These are phyloP conservation scores for Aspergillus mulundensis DNA, from an alignment of 495 filamentous ascomycete genomes.

Conservation along the genomic window DNA sequence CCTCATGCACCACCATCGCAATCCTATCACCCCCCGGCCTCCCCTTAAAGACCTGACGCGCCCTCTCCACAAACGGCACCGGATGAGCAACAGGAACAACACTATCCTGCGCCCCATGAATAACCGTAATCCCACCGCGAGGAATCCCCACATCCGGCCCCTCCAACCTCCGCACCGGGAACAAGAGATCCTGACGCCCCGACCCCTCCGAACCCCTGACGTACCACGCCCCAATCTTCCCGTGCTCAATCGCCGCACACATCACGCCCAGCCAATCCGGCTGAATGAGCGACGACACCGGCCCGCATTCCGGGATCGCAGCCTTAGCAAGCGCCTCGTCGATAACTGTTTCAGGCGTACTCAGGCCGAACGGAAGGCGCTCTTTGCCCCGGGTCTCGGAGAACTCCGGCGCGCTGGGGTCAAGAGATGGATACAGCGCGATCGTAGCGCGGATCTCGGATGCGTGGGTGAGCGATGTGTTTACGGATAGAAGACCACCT, in stretches of 20 bases:
- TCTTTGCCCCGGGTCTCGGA: neutral
- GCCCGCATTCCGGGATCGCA: too few species aligned
- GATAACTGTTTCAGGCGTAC: neutral
- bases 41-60: neutral
- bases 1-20: neutral
- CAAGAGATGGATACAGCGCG: neutral
- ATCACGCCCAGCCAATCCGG: too few species aligned
- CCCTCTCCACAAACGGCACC: neutral
- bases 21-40: neutral
- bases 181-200: neutral
- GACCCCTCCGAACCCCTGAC: neutral
- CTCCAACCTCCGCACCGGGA: neutral
- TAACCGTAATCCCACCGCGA: neutral
- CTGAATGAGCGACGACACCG: too few species aligned
- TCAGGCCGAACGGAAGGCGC: constrained; percentile 18
- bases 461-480: too few species aligned
- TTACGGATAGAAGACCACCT: too few species aligned
- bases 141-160: neutral
- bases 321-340: too few species aligned
- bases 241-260: too few species aligned
- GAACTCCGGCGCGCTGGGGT: neutral
- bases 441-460: too few species aligned
- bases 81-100: neutral
- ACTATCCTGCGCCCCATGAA: constrained; percentile 7
- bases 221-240: neutral